Evolutionary conservation across 164 flowering plant species (phyloP).

Genomic region (Nymphaea thermarum): DNA sequence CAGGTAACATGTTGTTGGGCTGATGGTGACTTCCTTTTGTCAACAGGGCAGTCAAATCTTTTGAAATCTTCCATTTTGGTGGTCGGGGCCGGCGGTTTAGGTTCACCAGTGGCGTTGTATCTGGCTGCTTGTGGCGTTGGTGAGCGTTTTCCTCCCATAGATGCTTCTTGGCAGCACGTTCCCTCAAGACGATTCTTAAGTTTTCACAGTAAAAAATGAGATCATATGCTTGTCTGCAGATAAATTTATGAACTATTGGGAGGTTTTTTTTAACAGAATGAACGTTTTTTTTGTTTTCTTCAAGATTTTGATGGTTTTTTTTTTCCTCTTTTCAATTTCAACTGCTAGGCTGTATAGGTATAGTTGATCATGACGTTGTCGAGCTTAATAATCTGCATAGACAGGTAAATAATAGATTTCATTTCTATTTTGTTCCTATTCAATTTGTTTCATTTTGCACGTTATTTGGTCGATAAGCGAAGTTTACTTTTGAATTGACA

Average conservation of each 20-base stretch:
- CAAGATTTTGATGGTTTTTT: too few relatives aligned
- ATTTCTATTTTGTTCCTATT: too few relatives aligned
- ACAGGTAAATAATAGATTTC: constrained; percentile 40
- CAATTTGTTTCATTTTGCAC: too few relatives aligned
- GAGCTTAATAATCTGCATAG: constrained; percentile 95
- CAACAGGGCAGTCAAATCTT: constrained; percentile 62
- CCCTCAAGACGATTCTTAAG: too few relatives aligned
- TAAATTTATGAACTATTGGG: too few relatives aligned
- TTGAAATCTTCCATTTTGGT: constrained; percentile 78
- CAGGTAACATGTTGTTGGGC: too few relatives aligned
- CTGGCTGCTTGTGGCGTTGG: constrained; percentile 95
- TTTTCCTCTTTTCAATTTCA: not conserved
- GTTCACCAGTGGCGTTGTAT: constrained; percentile 84
- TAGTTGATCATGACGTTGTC: constrained; percentile 89
- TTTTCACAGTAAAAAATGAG: too few relatives aligned
- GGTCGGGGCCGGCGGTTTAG: constrained; percentile 97
- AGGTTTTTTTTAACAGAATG: too few relatives aligned
- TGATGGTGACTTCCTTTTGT: not conserved
- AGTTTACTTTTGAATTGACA: too few relatives aligned
- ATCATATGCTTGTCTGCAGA: too few relatives aligned
- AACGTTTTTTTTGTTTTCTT: not conserved
- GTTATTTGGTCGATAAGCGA: too few relatives aligned
- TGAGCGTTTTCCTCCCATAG: constrained; percentile 11
- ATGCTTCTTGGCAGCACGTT: not conserved
- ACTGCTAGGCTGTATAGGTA: constrained; percentile 59